phyloP scores from a whole-genome alignment of 208 protist genomes.

The Cochliopodium minus region DNA sequence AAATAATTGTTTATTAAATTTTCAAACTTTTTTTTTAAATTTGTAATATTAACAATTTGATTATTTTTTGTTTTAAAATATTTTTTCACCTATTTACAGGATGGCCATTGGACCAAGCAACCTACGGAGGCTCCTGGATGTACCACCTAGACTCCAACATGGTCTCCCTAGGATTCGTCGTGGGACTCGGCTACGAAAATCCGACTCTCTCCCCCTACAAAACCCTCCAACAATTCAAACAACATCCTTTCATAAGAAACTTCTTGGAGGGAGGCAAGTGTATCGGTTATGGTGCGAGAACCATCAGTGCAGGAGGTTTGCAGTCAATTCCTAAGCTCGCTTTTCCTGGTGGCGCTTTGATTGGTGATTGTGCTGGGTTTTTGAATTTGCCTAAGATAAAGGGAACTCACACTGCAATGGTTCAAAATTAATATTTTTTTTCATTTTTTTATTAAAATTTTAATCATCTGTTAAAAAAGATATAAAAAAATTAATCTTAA shows the following conservation, averaged over 20 bases:
- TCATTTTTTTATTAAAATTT: neutral
- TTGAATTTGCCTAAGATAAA: conserved; percentile 93
- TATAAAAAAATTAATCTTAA: neutral
- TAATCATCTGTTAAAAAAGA: neutral
- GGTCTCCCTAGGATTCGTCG: conserved; percentile 73
- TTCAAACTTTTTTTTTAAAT: too few species aligned
- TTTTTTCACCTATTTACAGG: too few species aligned
- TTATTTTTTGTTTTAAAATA: neutral
- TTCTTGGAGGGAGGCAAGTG: conserved; percentile 63
- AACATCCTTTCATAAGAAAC: conserved; percentile 49
- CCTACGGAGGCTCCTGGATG: conserved; percentile 84
- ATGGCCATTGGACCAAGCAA: conserved; percentile 68
- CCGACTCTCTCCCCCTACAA: conserved; percentile 78
- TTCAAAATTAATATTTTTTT: conserved; percentile 30
- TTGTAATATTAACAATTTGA: conserved; percentile 1
- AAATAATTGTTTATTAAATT: too few species aligned
- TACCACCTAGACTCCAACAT: conserved; percentile 79
- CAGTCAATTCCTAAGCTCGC: conserved; percentile 70
- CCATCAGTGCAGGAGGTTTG: conserved; percentile 81
- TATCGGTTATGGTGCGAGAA: conserved; percentile 78
- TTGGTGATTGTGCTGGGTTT: conserved; percentile 89
- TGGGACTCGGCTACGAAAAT: conserved; percentile 90
- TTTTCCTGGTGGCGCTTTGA: conserved; percentile 64
- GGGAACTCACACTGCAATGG: conserved; percentile 92
- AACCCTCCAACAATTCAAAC: conserved; percentile 85